These are phyloP conservation scores for Fusarium buharicum DNA, from an alignment of 2,329 filamentous ascomycete genomes.

Conservation along the genomic window DNA sequence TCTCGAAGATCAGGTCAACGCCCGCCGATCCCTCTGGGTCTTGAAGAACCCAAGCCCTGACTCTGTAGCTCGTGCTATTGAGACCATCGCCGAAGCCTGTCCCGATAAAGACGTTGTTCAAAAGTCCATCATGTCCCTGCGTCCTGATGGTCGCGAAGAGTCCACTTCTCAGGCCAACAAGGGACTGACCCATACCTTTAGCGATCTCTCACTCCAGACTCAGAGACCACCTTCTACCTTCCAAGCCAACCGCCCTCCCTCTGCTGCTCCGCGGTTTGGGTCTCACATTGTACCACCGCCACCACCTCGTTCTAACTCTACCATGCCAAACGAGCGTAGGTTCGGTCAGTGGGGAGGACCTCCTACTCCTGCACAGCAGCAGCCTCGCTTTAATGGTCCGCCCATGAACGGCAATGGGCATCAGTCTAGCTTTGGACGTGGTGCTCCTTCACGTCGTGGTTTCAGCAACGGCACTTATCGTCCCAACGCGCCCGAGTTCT, in stretches of 20 bases:
- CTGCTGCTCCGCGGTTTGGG: slow-evolving; percentile 47
- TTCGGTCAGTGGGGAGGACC: slow-evolving; percentile 39
- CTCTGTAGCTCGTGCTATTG: slow-evolving; percentile 48
- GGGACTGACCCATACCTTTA: slow-evolving; percentile 24
- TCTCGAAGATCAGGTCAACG: slow-evolving; percentile 52
- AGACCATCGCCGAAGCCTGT: slow-evolving; percentile 47
- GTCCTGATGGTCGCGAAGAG: slow-evolving; percentile 27
- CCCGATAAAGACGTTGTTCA: slow-evolving; percentile 44
- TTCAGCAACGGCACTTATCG: slow-evolving; percentile 48
- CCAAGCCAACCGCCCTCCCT: slow-evolving; percentile 38
- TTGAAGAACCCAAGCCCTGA: slow-evolving; percentile 50
- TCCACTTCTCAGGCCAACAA: slow-evolving; percentile 28
- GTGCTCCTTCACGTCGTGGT: slow-evolving; percentile 45
- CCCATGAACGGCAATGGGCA: slow-evolving; percentile 21
- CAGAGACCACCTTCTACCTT: slow-evolving; percentile 43
- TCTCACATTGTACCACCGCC: slow-evolving; percentile 44
- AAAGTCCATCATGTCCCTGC: slow-evolving; percentile 45
- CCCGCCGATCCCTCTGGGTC: slow-evolving; percentile 51
- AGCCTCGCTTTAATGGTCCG: slow-evolving; percentile 32
- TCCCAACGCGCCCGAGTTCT: slow-evolving; percentile 50
- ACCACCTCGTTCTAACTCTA: slow-evolving; percentile 45
- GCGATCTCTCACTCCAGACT: slow-evolving; percentile 26
- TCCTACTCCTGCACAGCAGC: slow-evolving; percentile 28
- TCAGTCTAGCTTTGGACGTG: slow-evolving; percentile 31
- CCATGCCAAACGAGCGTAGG: slow-evolving; percentile 43